These are phyloP conservation scores for Endogone sp. DNA, from an alignment of 192 early-diverging fungal species.

Conservation along the genomic window DNA sequence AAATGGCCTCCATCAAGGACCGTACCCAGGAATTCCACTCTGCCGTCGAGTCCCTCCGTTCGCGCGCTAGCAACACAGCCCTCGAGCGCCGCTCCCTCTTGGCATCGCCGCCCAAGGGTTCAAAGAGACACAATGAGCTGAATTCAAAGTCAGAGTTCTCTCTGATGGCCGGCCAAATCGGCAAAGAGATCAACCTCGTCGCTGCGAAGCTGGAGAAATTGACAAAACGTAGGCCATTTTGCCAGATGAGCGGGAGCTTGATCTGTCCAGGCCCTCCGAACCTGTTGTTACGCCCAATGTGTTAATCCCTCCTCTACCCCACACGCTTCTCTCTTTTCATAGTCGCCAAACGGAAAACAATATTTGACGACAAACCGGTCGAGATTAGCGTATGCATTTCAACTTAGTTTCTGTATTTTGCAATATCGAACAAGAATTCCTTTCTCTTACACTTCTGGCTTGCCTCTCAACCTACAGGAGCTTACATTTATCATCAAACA, in stretches of 20 bases:
- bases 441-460: neutral
- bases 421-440: neutral
- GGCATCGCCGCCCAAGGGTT: constrained; percentile 21
- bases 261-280: too few species aligned
- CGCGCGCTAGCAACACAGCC: constrained; percentile 18
- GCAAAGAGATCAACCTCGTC: constrained; percentile 83
- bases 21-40: constrained; percentile 85
- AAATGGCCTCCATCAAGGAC: constrained; percentile 51
- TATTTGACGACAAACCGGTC: constrained; percentile 95
- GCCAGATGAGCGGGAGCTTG: too few species aligned
- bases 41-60: constrained; percentile 68
- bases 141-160: constrained; percentile 75
- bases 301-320: too few species aligned
- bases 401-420: constrained; percentile 57
- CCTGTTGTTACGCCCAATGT: too few species aligned
- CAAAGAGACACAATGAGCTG: constrained; percentile 11
- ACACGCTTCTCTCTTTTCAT: constrained; percentile 1
- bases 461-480: constrained; percentile 44
- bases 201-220: constrained; percentile 82
- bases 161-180: constrained; percentile 76
- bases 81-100: constrained; percentile 17
- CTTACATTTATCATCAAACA: constrained; percentile 94
- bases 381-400: constrained; percentile 78
- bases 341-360: constrained; percentile 92
- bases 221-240: constrained; percentile 50